These are phyloP conservation scores for Saccharum officinarum DNA, from an alignment of 176 grass and related monocot genomes.

Conservation along the genomic window DNA sequence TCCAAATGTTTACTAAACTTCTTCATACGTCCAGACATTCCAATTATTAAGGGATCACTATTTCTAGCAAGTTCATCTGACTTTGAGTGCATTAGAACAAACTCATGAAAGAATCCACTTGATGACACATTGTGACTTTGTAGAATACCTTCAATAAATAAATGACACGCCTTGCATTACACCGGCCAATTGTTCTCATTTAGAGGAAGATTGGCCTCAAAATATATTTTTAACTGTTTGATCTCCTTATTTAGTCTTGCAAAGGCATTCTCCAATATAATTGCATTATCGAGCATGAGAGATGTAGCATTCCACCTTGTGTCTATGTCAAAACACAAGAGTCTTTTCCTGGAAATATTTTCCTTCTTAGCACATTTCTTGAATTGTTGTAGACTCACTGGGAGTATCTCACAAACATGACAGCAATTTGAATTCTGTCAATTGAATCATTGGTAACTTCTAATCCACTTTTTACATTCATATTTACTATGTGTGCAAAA, in stretches of 20 bases:
- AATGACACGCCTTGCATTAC: not conserved
- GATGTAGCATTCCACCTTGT: too few species aligned
- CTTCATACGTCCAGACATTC: too few species aligned
- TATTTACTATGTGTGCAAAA: not conserved
- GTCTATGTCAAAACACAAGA: not conserved
- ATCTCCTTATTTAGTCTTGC: not conserved
- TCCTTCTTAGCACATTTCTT: constrained; percentile 4
- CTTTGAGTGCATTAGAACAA: too few species aligned
- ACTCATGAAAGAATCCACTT: too few species aligned
- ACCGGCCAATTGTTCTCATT: too few species aligned
- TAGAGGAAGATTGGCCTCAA: not conserved
- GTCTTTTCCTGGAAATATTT: not conserved
- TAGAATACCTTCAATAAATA: too few species aligned
- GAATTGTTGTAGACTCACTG: not conserved
- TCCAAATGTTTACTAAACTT: too few species aligned
- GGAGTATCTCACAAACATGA: not conserved
- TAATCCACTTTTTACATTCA: not conserved
- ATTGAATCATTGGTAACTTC: not conserved
- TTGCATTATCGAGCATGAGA: too few species aligned
- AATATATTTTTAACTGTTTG: not conserved
- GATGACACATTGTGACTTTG: too few species aligned
- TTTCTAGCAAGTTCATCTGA: too few species aligned
- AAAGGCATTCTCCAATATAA: too few species aligned
- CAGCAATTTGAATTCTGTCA: not conserved
- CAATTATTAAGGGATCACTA: too few species aligned